Evolutionary conservation across 2,329 filamentous ascomycete genomes (phyloP), one percentile per base, ranked within the genome.

Genomic region (Trichoderma atrobrunneum): DNA sequence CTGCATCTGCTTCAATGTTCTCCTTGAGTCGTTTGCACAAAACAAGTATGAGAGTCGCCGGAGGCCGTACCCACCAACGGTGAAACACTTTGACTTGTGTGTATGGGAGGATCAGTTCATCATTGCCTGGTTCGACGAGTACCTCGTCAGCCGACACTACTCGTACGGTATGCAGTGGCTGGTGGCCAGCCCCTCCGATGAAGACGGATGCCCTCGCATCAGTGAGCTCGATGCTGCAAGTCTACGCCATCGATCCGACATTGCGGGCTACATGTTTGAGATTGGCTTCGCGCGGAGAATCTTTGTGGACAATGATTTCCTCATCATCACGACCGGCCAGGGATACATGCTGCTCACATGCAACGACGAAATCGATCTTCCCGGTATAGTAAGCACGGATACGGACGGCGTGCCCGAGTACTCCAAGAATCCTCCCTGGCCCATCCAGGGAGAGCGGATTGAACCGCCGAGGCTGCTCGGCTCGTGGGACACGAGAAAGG

Each of bases 111-210:
- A 73, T 34, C 61, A 73, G 32, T 63, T 73, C 7, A n/a, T 73
- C 56, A 73, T 73, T 14, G 34, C 68, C 18, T 73, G 72, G 72
- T 73, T 71, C n/a, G 72, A 73, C 61, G 72, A 73, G 28, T 73
- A 73, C 14, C 72, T 73, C 30, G 67, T 73, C 21, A 70, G 67
- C 57, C 30, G 61, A 18, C 61, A 71, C 21, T 73, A 73, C n/a
- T 59, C 68, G 6, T 71, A 73, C 48, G 54, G 72, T 7, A 67
- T 73, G 61, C 36, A 73, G 43, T 73, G 68, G 67, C 62, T 73
- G 21, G 62, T 62, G 18, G 39, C 63, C 2, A 67, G 32, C 18
- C 60, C 56, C 30, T 14, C 61, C 8, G 28, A 65, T 2, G 68
- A 64, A 6, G 39, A 56, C 14, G 54, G 61, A 39, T 70, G 72